These are phyloP conservation scores for Dioszegia hungarica DNA, from an alignment of 768 basidiomycete genomes.

Conservation along the genomic window DNA sequence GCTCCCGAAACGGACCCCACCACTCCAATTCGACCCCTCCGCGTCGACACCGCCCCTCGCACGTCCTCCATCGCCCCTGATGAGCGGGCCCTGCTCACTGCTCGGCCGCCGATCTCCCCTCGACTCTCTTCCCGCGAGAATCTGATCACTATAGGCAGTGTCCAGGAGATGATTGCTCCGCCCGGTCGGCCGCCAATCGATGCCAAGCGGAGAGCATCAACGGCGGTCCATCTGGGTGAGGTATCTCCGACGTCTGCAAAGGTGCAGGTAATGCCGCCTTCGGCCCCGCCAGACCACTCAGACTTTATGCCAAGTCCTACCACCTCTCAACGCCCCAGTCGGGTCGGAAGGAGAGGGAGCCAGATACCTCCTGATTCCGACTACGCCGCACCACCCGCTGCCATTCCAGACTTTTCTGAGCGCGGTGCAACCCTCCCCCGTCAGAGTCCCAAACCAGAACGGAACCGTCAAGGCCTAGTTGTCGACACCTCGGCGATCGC, in stretches of 20 bases:
- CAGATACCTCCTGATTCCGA: not conserved
- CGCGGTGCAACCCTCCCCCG: not conserved
- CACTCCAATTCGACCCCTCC: not conserved
- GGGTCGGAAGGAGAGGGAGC: not conserved
- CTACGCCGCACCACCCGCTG: not conserved
- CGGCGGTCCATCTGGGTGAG: not conserved
- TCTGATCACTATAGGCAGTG: too few species aligned
- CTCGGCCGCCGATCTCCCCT: slow-evolving; percentile 2
- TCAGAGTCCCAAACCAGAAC: not conserved
- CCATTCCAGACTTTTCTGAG: not conserved
- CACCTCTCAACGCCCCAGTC: not conserved
- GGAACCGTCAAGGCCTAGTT: not conserved
- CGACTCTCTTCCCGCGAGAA: not conserved
- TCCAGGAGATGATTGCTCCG: not conserved
- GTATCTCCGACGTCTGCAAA: not conserved
- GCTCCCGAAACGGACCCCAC: not conserved
- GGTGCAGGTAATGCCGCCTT: not conserved
- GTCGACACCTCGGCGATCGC: not conserved
- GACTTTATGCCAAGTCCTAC: slow-evolving; percentile 2
- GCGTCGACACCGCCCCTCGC: slow-evolving; percentile 8
- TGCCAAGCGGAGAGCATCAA: slow-evolving; percentile 1
- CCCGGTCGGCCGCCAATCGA: not conserved
- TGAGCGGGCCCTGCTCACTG: not conserved
- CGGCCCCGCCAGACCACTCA: not conserved
- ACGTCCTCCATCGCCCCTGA: slow-evolving; percentile 6